Percentiles rank a stretch among this genome's conserved stretches.
phyloP scores from a whole-genome alignment of 805 yeast species.

The Saturnispora zaruensis region DNA sequence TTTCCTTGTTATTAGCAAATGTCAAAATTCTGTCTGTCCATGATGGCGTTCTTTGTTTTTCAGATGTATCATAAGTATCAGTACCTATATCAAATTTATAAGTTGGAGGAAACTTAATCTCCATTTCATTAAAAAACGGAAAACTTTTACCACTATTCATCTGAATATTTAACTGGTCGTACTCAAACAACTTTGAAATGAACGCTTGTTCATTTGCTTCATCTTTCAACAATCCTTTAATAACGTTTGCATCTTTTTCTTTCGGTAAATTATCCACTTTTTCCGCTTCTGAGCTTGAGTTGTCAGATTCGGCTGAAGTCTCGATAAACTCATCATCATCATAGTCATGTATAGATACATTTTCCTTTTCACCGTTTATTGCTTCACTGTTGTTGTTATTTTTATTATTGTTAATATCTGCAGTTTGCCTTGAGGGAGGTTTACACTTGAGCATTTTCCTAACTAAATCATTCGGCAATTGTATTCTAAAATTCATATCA shows the following conservation, averaged over 20 bases:
- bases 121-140: conserved; percentile 75
- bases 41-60: conserved; percentile 88
- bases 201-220: conserved; percentile 12
- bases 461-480: conserved; percentile 63
- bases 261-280: neutral
- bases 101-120: conserved; percentile 78
- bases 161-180: conserved; percentile 74
- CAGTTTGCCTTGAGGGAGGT: neutral
- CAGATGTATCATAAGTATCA: conserved; percentile 74
- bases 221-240: conserved; percentile 1
- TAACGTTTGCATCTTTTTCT: conserved; percentile 4
- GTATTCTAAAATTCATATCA: conserved; percentile 82
- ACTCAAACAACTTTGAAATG: conserved; percentile 40
- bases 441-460: conserved; percentile 28
- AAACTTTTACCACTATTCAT: conserved; percentile 70
- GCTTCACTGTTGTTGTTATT: neutral
- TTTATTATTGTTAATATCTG: neutral
- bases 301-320: neutral
- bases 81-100: conserved; percentile 91
- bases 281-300: neutral
- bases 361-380: neutral
- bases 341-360: neutral
- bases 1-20: conserved; percentile 40
- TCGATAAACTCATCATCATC: conserved; percentile 1
- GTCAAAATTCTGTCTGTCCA: conserved; percentile 92